These are phyloP conservation scores for Lactuca saligna DNA, from an alignment of 129 eudicot species.

Conservation along the genomic window DNA sequence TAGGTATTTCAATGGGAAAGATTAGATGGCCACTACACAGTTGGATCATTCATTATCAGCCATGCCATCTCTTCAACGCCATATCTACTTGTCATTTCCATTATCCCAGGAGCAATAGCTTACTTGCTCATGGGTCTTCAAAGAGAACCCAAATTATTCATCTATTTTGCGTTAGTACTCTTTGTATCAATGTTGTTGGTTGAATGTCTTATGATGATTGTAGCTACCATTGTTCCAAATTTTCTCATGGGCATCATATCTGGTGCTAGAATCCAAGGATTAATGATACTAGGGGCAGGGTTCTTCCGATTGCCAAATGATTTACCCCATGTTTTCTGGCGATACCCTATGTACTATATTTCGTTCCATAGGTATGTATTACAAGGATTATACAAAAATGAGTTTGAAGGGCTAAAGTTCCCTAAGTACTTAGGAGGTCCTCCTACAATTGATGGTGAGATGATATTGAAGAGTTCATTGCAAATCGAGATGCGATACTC, in stretches of 20 bases:
- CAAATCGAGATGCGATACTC: not conserved
- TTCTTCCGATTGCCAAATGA: not conserved
- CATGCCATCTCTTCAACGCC: not conserved
- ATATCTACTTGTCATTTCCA: not conserved
- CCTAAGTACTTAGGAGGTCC: not conserved
- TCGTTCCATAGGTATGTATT: not conserved
- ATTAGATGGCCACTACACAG: not conserved
- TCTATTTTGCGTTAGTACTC: not conserved
- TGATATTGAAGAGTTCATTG: not conserved
- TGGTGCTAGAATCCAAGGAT: not conserved
- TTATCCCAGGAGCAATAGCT: not conserved
- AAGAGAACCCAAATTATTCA: not conserved
- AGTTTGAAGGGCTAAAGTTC: not conserved
- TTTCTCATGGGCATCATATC: not conserved
- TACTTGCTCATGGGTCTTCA: not conserved
- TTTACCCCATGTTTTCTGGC: not conserved
- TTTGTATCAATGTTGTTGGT: not conserved
- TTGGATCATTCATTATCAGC: not conserved
- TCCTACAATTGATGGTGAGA: not conserved
- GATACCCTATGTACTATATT: not conserved
- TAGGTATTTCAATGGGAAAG: slow-evolving; percentile 1
- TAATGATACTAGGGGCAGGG: not conserved
- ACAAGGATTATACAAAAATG: not conserved
- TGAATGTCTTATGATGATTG: not conserved
- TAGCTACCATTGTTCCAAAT: not conserved